Evolutionary conservation across 306 rosid species (phyloP), one percentile per base, ranked within the genome.

Genomic region (Leucaena leucocephala): DNA sequence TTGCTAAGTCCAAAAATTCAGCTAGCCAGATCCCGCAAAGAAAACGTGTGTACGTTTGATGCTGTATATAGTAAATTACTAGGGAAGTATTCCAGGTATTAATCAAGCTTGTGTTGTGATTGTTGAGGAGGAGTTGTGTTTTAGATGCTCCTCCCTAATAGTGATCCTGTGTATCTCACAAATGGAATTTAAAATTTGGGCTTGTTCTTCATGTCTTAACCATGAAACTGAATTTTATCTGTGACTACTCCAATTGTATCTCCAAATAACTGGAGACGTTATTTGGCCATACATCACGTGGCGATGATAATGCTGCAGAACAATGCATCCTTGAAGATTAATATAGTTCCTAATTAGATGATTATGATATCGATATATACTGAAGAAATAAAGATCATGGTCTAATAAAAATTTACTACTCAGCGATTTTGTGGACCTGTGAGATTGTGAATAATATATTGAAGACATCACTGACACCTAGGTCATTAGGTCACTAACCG

Each of bases 71-170:
- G 21, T 66, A 79, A 81, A 52, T 79, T 78, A 58, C 38, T 33
- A 75, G 78, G 58, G 76, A 77, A 46, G 74, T 59, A 22, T 17
- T 74, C 76, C 71, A 74, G 46, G 78, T 8, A 36, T 67, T 67
- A 39, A 69, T 27, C 55, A 69, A 73, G 19, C 14, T 73, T 57
- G 40, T 77, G 33, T 42, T 76, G 59, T 76, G 78, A 82, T 88
- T 74, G 78, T 71, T 42, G 85, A 89, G 92, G 91, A 89, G 90
- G 92, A 89, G 89, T 86, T 83, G 80, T 44, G 84, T 87, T 84
- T 87, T 91, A 57, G 84, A 82, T 76, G 71, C 91, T 89, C 84
- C 90, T 83, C 82, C 82, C 78, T 59, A 66, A 65, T 39, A 72
- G 76, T 64, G 52, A 36, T 76, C 27, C 57, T 68, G 27, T 68